These are phyloP conservation scores for Canna indica DNA, from an alignment of 176 grass and related monocot species.

Conservation along the genomic window DNA sequence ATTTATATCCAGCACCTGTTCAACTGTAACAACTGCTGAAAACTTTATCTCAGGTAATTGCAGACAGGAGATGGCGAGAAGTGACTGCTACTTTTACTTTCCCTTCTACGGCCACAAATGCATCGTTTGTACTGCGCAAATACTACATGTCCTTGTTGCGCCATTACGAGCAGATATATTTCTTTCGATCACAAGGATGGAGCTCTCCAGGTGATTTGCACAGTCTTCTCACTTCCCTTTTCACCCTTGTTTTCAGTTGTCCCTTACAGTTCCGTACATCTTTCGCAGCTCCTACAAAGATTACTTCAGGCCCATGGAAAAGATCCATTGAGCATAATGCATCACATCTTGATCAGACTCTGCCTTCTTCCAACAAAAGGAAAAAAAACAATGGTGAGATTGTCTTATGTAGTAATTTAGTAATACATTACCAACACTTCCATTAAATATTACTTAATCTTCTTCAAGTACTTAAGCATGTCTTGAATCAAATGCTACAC, in stretches of 20 bases:
- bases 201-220: conserved; percentile 28
- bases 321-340: background rate
- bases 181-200: conserved; percentile 51
- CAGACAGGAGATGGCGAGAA: conserved; percentile 82
- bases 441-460: too few relatives aligned
- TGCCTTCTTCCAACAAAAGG: conserved; percentile 31
- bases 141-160: conserved; percentile 77
- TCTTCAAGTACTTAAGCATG: too few relatives aligned
- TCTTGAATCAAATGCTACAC: background rate
- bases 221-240: conserved; percentile 9
- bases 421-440: background rate
- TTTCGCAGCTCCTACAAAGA: conserved; percentile 25
- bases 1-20: background rate
- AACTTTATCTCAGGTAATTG: conserved; percentile 49
- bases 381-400: conserved; percentile 31
- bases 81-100: conserved; percentile 81
- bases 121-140: conserved; percentile 88
- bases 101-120: conserved; percentile 71
- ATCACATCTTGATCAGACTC: conserved; percentile 25
- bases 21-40: conserved; percentile 1
- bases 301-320: conserved; percentile 21
- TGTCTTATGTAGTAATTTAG: conserved; percentile 17
- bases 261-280: background rate
- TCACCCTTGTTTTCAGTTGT: conserved; percentile 11
- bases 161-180: conserved; percentile 82